These are phyloP conservation scores for Podila horticola DNA, from an alignment of 192 early-diverging fungal genomes.

Conservation along the genomic window DNA sequence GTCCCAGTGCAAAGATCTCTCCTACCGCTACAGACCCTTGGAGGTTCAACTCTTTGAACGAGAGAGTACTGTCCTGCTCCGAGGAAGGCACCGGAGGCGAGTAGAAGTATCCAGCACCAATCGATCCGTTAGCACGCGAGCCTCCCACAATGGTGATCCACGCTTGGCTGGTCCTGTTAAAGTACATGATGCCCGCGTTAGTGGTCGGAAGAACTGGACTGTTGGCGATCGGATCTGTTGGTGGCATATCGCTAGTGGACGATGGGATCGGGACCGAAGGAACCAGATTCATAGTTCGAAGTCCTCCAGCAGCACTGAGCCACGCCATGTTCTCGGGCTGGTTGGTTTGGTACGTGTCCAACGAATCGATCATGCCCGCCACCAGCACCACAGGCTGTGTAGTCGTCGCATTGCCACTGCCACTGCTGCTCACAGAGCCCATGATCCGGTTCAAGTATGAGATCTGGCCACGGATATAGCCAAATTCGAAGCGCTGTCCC, in stretches of 20 bases:
- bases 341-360: slow-evolving; percentile 28
- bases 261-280: slow-evolving; percentile 1
- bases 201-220: neutral
- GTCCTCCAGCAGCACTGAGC: slow-evolving; percentile 17
- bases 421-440: slow-evolving; percentile 13
- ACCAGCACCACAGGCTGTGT: slow-evolving; percentile 11
- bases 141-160: slow-evolving; percentile 42
- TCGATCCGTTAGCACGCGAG: slow-evolving; percentile 9
- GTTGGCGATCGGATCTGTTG: neutral
- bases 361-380: slow-evolving; percentile 27
- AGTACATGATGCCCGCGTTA: slow-evolving; percentile 39
- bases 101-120: slow-evolving; percentile 28
- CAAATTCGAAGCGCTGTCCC: slow-evolving; percentile 12
- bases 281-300: slow-evolving; percentile 24
- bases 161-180: slow-evolving; percentile 4
- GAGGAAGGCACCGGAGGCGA: slow-evolving; percentile 7
- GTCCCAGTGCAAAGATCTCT: slow-evolving; percentile 28
- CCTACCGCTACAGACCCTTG: neutral
- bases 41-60: slow-evolving; percentile 12
- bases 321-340: slow-evolving; percentile 33
- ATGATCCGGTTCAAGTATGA: slow-evolving; percentile 31
- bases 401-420: neutral
- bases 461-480: slow-evolving; percentile 25
- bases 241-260: neutral
- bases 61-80: neutral